Percentiles rank a stretch among this genome's conserved stretches.
These are phyloP conservation scores for Fusarium tjaetaba DNA, from an alignment of 2,329 filamentous ascomycete genomes.

Conservation along the genomic window DNA sequence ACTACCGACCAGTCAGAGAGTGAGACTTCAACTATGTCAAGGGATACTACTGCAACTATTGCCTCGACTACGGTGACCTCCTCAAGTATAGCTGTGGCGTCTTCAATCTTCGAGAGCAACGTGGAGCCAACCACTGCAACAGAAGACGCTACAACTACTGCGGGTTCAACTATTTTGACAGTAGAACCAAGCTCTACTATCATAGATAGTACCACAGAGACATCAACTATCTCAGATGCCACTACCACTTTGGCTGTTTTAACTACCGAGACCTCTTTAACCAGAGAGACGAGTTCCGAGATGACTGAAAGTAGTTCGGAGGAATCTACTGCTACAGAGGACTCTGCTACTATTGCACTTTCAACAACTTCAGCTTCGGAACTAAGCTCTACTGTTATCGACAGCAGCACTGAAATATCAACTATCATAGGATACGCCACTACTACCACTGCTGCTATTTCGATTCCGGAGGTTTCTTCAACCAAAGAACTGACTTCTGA, in stretches of 20 bases:
- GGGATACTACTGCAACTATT: not conserved
- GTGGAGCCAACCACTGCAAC: not conserved
- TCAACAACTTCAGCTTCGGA: not conserved
- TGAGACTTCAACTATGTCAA: not conserved
- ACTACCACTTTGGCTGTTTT: not conserved
- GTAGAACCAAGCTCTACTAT: not conserved
- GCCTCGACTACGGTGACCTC: too few relatives aligned
- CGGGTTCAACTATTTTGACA: rapidly evolving
- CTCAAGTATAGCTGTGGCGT: not conserved
- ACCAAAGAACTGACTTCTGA: too few relatives aligned
- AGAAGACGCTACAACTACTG: not conserved
- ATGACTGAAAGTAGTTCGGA: not conserved
- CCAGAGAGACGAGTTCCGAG: not conserved
- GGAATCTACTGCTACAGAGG: not conserved
- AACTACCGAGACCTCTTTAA: not conserved
- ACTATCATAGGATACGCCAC: too few relatives aligned
- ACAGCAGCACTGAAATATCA: too few relatives aligned
- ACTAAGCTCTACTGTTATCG: too few relatives aligned
- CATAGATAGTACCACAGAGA: rapidly evolving
- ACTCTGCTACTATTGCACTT: rapidly evolving
- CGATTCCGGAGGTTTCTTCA: too few relatives aligned
- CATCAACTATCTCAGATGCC: rapidly evolving
- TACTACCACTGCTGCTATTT: too few relatives aligned
- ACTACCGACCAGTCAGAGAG: not conserved
- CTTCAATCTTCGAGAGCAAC: not conserved